Conservation (phyloP, 208 protist genomes). For the Leishmania mexicana region DNA sequence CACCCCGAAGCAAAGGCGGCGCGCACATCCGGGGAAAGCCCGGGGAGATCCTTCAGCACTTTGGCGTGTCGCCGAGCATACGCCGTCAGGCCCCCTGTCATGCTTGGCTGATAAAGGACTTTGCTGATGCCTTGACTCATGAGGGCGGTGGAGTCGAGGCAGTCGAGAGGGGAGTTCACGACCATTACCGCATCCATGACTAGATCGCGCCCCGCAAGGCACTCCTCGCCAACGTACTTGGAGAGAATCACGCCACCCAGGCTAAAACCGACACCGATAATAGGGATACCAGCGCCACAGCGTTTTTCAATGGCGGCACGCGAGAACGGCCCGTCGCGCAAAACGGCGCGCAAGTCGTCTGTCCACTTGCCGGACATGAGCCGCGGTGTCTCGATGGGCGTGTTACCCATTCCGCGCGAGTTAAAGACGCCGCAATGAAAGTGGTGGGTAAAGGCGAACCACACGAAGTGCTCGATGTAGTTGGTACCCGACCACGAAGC, state of each 20-base stretch:
- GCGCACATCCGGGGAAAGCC: conserved; percentile 34
- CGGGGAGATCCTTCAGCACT: conserved; percentile 46
- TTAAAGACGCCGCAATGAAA: conserved; percentile 79
- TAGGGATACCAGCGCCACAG: conserved; percentile 28
- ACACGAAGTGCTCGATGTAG: conserved; percentile 75
- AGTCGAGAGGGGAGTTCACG: conserved; percentile 67
- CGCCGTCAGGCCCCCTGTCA: conserved; percentile 43
- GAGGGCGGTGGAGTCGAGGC: conserved; percentile 35
- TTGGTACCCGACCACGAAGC: conserved; percentile 72
- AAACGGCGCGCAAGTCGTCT: conserved; percentile 55
- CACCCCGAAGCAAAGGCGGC: conserved; percentile 27
- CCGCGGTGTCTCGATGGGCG: conserved; percentile 59
- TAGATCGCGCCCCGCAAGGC: conserved; percentile 11
- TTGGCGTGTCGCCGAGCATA: conserved; percentile 56
- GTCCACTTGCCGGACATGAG: conserved; percentile 75
- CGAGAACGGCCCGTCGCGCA: conserved; percentile 30
- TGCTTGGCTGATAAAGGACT: conserved; percentile 59
- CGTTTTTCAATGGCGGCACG: conserved; percentile 25
- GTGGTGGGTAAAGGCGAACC: conserved; percentile 36
- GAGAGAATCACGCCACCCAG: conserved; percentile 72
- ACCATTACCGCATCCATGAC: conserved; percentile 50
- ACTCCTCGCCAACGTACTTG: conserved; percentile 68
- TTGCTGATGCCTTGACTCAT: conserved; percentile 28
- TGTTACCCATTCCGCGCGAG: conserved; percentile 71
- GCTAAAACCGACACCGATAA: conserved; percentile 72